Evolutionary conservation across 2,329 filamentous ascomycete species (phyloP).

Genomic region (Colletotrichum cereale): DNA sequence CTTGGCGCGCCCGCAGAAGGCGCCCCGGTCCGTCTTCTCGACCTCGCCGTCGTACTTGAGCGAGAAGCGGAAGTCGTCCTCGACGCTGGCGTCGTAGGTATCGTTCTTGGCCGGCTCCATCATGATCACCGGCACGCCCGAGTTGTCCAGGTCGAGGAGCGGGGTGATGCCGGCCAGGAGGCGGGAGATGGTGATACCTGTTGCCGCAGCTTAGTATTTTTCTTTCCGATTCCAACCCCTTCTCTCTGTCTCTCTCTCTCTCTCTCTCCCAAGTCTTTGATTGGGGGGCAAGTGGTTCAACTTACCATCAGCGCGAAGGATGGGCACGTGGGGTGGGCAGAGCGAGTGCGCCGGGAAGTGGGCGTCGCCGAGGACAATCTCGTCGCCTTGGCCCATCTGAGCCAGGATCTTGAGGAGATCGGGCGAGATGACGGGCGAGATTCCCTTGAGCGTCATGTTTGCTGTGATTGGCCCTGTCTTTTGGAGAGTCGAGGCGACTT

Average conservation of each 20-base stretch:
- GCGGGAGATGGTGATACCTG: constrained; percentile 35
- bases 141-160: constrained; percentile 38
- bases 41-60: constrained; percentile 33
- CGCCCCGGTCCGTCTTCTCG: constrained; percentile 31
- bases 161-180: constrained; percentile 33
- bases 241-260: background rate
- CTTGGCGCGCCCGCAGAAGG: constrained; percentile 32
- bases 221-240: no score
- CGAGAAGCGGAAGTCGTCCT: constrained; percentile 29
- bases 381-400: constrained; percentile 36
- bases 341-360: constrained; percentile 37
- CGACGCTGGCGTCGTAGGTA: constrained; percentile 29
- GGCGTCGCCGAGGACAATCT: constrained; percentile 34
- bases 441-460: constrained; percentile 34
- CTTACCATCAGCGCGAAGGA: constrained; percentile 34
- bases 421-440: constrained; percentile 36
- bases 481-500: background rate
- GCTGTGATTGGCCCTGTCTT: background rate
- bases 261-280: background rate
- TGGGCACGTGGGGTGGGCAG: constrained; percentile 35
- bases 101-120: constrained; percentile 38
- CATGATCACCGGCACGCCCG: constrained; percentile 37
- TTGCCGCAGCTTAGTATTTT: background rate
- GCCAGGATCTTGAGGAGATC: constrained; percentile 38
- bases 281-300: background rate